phyloP scores from a whole-genome alignment of 805 yeast genomes.

The Lipomyces mesembrius region DNA sequence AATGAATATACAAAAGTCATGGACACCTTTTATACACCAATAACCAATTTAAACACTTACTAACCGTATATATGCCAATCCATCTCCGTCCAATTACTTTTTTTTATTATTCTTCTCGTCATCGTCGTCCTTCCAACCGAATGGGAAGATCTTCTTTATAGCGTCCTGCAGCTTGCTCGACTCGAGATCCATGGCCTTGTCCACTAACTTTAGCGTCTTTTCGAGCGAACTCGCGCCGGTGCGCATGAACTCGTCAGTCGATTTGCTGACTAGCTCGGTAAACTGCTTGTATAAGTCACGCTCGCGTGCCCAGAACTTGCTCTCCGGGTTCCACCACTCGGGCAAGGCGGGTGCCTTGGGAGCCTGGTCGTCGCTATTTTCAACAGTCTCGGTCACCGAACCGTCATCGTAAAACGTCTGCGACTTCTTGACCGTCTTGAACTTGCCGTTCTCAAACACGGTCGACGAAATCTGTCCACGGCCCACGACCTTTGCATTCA shows the following conservation, averaged over 20 bases:
- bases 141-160: neutral
- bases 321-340: neutral
- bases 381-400: conserved; percentile 22
- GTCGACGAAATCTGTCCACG: conserved; percentile 10
- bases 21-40: conserved; percentile 1
- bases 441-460: conserved; percentile 23
- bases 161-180: neutral
- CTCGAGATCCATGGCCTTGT: conserved; percentile 4
- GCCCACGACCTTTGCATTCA: conserved; percentile 25
- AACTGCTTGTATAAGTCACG: neutral
- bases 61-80: neutral
- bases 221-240: neutral
- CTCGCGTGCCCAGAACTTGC: neutral
- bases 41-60: neutral
- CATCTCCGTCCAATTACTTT: neutral
- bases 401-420: conserved; percentile 25
- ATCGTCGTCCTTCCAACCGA: neutral
- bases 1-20: neutral
- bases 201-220: neutral
- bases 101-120: neutral
- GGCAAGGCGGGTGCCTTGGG: neutral
- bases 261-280: neutral
- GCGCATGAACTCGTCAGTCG: neutral
- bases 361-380: conserved; percentile 5
- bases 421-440: conserved; percentile 13